Evolutionary conservation across 805 yeast genomes (phyloP), one percentile per base, ranked within the genome.

Genomic region (Millerozyma acaciae): DNA sequence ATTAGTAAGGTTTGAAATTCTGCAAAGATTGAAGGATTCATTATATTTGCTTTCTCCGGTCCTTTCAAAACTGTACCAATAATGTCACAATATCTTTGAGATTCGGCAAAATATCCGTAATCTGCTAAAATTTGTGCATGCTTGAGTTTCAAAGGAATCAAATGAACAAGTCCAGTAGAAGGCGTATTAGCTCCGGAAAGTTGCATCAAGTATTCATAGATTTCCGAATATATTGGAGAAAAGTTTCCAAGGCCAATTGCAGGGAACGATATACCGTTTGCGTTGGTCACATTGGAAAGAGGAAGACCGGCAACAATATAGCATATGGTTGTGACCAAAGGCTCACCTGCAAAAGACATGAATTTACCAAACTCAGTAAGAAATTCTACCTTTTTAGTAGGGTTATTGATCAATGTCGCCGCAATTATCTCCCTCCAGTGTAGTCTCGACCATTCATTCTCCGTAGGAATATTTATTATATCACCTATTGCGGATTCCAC

Each of bases 81-180:
- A 13, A 52, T 43, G 42, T 84, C 95, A 30, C 75, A 54, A 41
- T 81, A 80, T 44, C 66, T 78, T 28, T 80, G 78, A 2, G 94
- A 79, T 13, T 75, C 80, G 1, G 68, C 40, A 10, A 67, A 50
- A 21, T 61, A 51, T 2, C 90, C 93, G 39, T 69, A 60, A 43
- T 88, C 97, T 3, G 84, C 80, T 40, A 88, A 63, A 16, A 70
- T 60, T 29, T 71, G 70, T 0, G 93, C 93, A 47, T 84, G 93
- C 17, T 65, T 66, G 25, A 85, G 57, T 50, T 83, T 84, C 42
- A 74, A 65, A 0, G 76, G 67, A 10, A 83, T 49, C 45, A 84
- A 56, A 41, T 78, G 84, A 0, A 79, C 70, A 29, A 69, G 66
- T 34, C 70, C 51, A 17, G 66, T 48, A 2, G 65, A 55, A 2